These are phyloP conservation scores for Pseudozyma sp. DNA, from an alignment of 1,284 basidiomycete genomes.

Conservation along the genomic window DNA sequence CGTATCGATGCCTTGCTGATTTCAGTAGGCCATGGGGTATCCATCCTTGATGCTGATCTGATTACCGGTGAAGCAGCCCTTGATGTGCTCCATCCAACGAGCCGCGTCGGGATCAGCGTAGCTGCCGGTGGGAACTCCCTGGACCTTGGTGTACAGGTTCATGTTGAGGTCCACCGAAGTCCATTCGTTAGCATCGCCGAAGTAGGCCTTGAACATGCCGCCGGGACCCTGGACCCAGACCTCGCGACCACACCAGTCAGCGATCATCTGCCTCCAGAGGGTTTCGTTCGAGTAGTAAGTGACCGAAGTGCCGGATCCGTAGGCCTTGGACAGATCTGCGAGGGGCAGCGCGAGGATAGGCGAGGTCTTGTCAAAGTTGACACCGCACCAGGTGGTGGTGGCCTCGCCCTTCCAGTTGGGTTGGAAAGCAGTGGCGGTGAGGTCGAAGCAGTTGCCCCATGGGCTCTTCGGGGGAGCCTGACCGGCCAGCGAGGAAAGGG, in stretches of 20 bases:
- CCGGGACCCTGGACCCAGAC: conserved; percentile 36
- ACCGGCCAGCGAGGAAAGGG: conserved; percentile 20
- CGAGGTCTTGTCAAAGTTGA: conserved; percentile 40
- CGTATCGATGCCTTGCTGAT: background rate
- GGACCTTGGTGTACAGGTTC: conserved; percentile 43
- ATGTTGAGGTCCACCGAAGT: conserved; percentile 49
- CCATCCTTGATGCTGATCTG: conserved; percentile 37
- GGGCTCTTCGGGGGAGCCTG: conserved; percentile 44
- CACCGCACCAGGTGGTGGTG: conserved; percentile 51
- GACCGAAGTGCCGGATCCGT: conserved; percentile 29
- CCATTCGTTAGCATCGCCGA: conserved; percentile 49
- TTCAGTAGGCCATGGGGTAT: conserved; percentile 38
- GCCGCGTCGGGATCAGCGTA: conserved; percentile 39
- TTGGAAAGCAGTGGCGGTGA: conserved; percentile 44
- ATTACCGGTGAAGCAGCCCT: conserved; percentile 44
- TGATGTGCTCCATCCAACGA: conserved; percentile 37
- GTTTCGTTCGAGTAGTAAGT: conserved; percentile 46
- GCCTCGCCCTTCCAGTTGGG: conserved; percentile 54
- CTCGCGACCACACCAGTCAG: conserved; percentile 48
- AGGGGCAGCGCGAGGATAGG: conserved; percentile 49
- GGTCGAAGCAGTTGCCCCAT: conserved; percentile 49
- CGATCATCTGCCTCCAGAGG: conserved; percentile 37
- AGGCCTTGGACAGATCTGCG: conserved; percentile 36
- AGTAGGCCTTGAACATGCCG: conserved; percentile 47
- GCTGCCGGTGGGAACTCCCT: conserved; percentile 25